Evolutionary conservation across 306 rosid species (phyloP), one percentile per base, ranked within the genome.

Genomic region (Vicia faba): DNA sequence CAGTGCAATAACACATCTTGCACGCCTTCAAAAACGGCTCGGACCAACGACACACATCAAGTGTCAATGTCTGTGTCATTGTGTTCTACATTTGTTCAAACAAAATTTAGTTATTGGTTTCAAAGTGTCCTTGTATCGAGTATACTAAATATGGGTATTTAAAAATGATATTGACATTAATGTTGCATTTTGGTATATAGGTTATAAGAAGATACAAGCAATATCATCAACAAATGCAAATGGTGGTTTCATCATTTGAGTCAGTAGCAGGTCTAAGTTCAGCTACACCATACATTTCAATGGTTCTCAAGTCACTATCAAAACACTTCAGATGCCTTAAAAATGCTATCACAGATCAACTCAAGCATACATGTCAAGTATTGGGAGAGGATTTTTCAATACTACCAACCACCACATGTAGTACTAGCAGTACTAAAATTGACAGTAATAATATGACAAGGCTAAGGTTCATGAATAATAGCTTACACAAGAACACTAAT

Each of bases 161-260:
- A 11, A 8, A 12, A 54, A 11, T 5, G 36, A 12, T 45, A 5
- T 64, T 77, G 51, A 66, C 38, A 33, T 33, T 20, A 29, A 33
- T 54, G 40, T 43, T 68, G 64, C 50, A 31, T 44, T 43, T 33
- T 33, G 38, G 38, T 38, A 43, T 14, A 72, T 72, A 93, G 99
- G 95, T 93, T 43, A 79, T 81, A 51, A 82, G 89, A 75, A 90
- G 88, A 78, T 86, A 88, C 87, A 93, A 78, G 84, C 97, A 88
- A 72, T 91, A 93, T 75, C 82, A 88, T 72, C 95, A 88, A 64
- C 99, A 90, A 72, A 90, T 93, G 90, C 86, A 90, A 73, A 83
- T 90, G 90, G 97, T 93, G 43, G 86, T 93, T 61, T 78, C 96
- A 8, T 88, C 99, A 2, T 93, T 93, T 8, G 95, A 90, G 53